Conservation (phyloP, 1,284 basidiomycete species). For the Psilocybe mexicana region DNA sequence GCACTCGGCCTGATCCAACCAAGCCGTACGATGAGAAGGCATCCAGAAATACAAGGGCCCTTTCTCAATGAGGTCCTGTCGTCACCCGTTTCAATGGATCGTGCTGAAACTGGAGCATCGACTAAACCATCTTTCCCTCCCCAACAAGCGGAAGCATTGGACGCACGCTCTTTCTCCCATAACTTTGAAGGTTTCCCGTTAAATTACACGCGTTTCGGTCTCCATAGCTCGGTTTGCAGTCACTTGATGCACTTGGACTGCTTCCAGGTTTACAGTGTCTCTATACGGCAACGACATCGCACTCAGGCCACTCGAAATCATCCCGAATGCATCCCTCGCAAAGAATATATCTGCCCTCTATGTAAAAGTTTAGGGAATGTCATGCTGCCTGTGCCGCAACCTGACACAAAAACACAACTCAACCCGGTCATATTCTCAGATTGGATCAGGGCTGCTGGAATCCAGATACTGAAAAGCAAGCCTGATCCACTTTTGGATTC, state of each 20-base stretch:
- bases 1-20: slow-evolving; percentile 90
- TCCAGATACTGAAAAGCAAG: slow-evolving; percentile 77
- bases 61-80: slow-evolving; percentile 78
- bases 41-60: slow-evolving; percentile 69
- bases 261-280: slow-evolving; percentile 88
- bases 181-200: slow-evolving; percentile 79
- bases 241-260: slow-evolving; percentile 98
- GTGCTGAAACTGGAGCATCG: slow-evolving; percentile 21
- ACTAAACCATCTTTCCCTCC: slow-evolving; percentile 52
- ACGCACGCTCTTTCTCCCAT: slow-evolving; percentile 47
- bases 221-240: slow-evolving; percentile 89
- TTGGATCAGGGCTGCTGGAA: slow-evolving; percentile 80
- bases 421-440: slow-evolving; percentile 68
- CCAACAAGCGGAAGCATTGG: slow-evolving; percentile 45
- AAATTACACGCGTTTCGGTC: slow-evolving; percentile 76
- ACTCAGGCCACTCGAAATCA: slow-evolving; percentile 92
- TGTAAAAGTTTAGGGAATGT: slow-evolving; percentile 98
- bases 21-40: slow-evolving; percentile 81
- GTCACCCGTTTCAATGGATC: slow-evolving; percentile 70
- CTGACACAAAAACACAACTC: slow-evolving; percentile 44
- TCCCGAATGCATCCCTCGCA: slow-evolving; percentile 89
- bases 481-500: slow-evolving; percentile 70
- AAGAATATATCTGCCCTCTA: slow-evolving; percentile 97
- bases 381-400: slow-evolving; percentile 77
- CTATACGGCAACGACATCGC: slow-evolving; percentile 87